Conservation (phyloP, 352 stramenopile species). For the Pythium sp. region DNA sequence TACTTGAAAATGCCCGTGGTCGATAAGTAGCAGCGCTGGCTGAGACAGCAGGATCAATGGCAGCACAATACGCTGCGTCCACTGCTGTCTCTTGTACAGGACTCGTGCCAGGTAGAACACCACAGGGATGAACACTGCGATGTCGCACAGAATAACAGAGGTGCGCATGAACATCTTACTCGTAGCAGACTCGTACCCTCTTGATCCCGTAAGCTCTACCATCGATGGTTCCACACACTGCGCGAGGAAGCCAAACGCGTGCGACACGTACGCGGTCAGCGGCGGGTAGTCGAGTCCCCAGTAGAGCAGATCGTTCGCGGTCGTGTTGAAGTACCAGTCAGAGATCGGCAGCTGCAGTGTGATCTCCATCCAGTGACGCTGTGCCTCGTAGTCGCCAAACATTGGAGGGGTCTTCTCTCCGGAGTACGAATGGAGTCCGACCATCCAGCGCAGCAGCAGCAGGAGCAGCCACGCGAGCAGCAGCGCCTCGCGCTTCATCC, state of each 20-base stretch:
- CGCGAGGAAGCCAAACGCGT: conserved; percentile 74
- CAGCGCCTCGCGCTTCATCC: conserved; percentile 36
- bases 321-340: conserved; percentile 95
- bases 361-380: conserved; percentile 99
- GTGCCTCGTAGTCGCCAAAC: conserved; percentile 97
- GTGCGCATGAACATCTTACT: conserved; percentile 91
- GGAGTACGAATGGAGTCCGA: conserved; percentile 82
- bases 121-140: conserved; percentile 87
- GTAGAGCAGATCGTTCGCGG: conserved; percentile 92
- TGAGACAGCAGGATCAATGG: conserved; percentile 74
- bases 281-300: conserved; percentile 99
- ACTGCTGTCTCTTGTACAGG: conserved; percentile 45
- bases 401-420: conserved; percentile 71
- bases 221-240: conserved; percentile 80
- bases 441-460: conserved; percentile 70
- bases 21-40: conserved; percentile 92
- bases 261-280: conserved; percentile 91
- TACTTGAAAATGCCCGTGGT: conserved; percentile 99
- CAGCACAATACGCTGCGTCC: conserved; percentile 61
- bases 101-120: conserved; percentile 41
- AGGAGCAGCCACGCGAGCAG: conserved; percentile 55
- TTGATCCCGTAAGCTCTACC: conserved; percentile 74
- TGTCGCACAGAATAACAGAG: conserved; percentile 92
- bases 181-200: conserved; percentile 81
- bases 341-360: conserved; percentile 90